Evolutionary conservation across 139 green algal species (phyloP).

Genomic region (Micractinium sp.): DNA sequence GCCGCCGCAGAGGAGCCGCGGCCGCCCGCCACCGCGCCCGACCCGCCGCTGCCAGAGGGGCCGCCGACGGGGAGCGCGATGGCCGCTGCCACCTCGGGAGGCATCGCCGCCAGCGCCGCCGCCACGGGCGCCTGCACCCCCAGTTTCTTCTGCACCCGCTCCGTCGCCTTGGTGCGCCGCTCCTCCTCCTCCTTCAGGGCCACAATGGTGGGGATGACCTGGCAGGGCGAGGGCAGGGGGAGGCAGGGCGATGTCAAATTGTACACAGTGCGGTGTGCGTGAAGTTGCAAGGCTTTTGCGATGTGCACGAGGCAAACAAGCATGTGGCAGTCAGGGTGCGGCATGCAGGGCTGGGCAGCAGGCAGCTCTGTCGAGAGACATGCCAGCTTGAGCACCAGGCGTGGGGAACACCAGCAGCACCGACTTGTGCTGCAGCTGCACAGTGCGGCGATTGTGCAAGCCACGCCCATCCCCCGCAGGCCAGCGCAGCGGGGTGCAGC

Average conservation of each 20-base stretch:
- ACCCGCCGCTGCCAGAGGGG: slow-evolving; percentile 3
- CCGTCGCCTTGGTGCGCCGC: slow-evolving; percentile 3
- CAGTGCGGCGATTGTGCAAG: no score
- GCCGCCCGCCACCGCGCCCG: neutral
- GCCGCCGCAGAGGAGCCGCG: neutral
- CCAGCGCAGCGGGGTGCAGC: neutral
- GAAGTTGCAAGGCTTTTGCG: no score
- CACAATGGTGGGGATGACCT: slow-evolving; percentile 20
- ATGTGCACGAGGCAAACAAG: neutral
- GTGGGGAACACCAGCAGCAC: no score
- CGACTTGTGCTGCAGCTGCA: no score
- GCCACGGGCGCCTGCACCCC: neutral
- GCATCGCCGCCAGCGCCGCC: neutral
- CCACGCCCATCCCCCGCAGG: neutral
- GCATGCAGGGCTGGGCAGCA: neutral
- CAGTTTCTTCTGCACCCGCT: slow-evolving; percentile 39
- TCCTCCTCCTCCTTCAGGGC: slow-evolving; percentile 22
- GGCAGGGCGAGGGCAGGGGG: neutral
- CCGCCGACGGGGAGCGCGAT: neutral
- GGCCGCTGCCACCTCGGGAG: neutral
- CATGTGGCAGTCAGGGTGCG: neutral
- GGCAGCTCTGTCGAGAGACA: no score
- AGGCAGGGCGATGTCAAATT: no score
- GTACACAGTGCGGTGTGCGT: neutral
- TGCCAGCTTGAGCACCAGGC: no score